Conservation (phyloP, 1,284 basidiomycete species). For the Tilletia caries region DNA sequence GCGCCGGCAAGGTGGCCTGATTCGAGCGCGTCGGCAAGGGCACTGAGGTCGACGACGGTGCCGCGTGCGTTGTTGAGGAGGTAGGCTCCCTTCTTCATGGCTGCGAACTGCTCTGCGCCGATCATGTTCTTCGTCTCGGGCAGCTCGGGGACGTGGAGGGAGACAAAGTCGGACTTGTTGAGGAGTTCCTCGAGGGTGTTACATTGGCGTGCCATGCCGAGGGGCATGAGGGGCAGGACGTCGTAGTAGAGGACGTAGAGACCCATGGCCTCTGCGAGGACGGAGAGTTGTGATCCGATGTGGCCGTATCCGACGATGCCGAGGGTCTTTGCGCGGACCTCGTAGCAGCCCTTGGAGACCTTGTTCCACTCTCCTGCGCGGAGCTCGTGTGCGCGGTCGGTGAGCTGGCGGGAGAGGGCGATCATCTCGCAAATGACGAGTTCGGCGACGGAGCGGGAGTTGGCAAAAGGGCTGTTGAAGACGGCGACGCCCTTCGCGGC, state of each 20-base stretch:
- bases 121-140: constrained; percentile 97
- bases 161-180: constrained; percentile 79
- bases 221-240: constrained; percentile 93
- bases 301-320: constrained; percentile 99
- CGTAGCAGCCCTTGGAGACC: constrained; percentile 96
- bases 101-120: constrained; percentile 68
- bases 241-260: constrained; percentile 96
- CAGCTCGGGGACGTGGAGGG: constrained; percentile 93
- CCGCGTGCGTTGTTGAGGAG: constrained; percentile 98
- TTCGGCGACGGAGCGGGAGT: constrained; percentile 97
- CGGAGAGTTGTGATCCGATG: constrained; percentile 95
- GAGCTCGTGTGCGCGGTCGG: constrained; percentile 84
- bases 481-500: constrained; percentile 88
- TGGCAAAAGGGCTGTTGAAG: constrained; percentile 99
- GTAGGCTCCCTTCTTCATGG: constrained; percentile 93
- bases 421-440: constrained; percentile 93
- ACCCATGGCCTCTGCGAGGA: constrained; percentile 92
- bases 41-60: constrained; percentile 88
- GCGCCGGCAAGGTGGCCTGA: constrained; percentile 85
- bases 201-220: constrained; percentile 87
- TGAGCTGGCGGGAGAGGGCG: constrained; percentile 87
- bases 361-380: constrained; percentile 95
- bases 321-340: constrained; percentile 93
- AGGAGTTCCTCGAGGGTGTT: constrained; percentile 78
- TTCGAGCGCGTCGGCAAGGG: constrained; percentile 76